Base-by-base conservation (phyloP, 176 grass and related monocot species). In the Phoenix dactylifera region DNA sequence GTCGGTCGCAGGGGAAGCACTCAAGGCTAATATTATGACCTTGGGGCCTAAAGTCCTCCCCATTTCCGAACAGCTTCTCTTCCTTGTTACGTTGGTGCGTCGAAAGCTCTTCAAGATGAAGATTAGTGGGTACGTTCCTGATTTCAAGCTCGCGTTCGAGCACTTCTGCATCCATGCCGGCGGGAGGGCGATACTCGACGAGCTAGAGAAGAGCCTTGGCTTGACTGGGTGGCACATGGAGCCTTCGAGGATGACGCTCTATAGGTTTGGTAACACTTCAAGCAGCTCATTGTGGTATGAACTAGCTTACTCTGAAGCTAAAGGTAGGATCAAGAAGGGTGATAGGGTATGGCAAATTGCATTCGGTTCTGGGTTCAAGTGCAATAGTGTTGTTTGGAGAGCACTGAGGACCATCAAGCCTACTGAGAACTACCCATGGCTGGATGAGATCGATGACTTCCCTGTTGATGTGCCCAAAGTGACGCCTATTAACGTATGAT, bases 281-380 rank as follows among this genome's bases (percentile, higher is more conserved):
- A 65, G 63, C 49, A 65, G 49, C 63, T 52, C 63, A 15, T 23
- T 65, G 15, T 65, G 49, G 49, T 65, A 65, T 49, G 63, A 65
- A 22, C 63, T 65, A 6, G 63, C 63, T 3, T 65, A 65, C 63
- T 22, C 63, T 15, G 63, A 65, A 22, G 63, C 49, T 22, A 65
- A 65, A 22, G 63, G 63, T 19, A 52, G 63, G 63, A 65, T 65
- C 19, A 50, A 16, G 49, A 65, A 52, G 22, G 63, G 63, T 1
- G 63, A 65, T 12, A 48, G 63, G 63, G 51, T 49, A 6, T 68
- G 65, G 65, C 65, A 68, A 52, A 68, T 68, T 28, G 65, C 50
- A 16, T 68, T 68, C 65, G 65, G 65, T 2, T 68, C 65, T 15
- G 65, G 65, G n/a, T 68, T 68, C 65, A 68, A 68, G 51, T 68